Conservation (phyloP, 2,329 filamentous ascomycete genomes). For the Diaporthe sp. region DNA sequence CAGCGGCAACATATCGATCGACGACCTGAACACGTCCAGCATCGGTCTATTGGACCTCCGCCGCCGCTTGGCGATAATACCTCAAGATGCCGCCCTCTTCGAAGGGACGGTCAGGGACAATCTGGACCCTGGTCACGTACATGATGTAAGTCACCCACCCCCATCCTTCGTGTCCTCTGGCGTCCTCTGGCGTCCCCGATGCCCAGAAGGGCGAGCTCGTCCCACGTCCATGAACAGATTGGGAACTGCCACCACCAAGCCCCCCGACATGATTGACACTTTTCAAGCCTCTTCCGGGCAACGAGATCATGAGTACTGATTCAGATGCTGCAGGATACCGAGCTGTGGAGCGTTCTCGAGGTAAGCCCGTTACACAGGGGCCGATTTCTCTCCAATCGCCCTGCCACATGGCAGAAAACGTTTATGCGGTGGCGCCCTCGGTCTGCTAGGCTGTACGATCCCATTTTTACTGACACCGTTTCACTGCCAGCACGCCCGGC, state of each 20-base stretch:
- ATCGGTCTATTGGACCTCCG: slow-evolving; percentile 93
- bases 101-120: slow-evolving; percentile 84
- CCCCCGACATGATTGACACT: slow-evolving; percentile 23
- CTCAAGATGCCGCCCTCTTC: slow-evolving; percentile 96
- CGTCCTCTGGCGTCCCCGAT: background rate
- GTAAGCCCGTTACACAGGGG: slow-evolving; percentile 66
- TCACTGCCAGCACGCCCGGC: slow-evolving; percentile 79
- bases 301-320: slow-evolving; percentile 38
- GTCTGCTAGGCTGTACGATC: slow-evolving; percentile 54
- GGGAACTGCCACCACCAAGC: slow-evolving; percentile 22
- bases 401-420: slow-evolving; percentile 41
- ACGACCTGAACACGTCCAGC: slow-evolving; percentile 87
- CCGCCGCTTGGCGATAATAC: slow-evolving; percentile 93
- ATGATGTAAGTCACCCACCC: slow-evolving; percentile 66
- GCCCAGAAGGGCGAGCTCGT: slow-evolving; percentile 18
- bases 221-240: slow-evolving; percentile 14
- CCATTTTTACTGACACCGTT: slow-evolving; percentile 41
- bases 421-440: slow-evolving; percentile 43
- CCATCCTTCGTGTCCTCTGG: background rate
- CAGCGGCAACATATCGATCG: slow-evolving; percentile 88
- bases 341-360: slow-evolving; percentile 92
- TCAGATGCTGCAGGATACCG: slow-evolving; percentile 74
- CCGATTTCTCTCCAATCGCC: slow-evolving; percentile 41
- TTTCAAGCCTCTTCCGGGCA: slow-evolving; percentile 28
- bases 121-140: slow-evolving; percentile 92